Evolutionary conservation across 1,284 basidiomycete genomes (phyloP).

Genomic region (Gastroboletus turbinatus): DNA sequence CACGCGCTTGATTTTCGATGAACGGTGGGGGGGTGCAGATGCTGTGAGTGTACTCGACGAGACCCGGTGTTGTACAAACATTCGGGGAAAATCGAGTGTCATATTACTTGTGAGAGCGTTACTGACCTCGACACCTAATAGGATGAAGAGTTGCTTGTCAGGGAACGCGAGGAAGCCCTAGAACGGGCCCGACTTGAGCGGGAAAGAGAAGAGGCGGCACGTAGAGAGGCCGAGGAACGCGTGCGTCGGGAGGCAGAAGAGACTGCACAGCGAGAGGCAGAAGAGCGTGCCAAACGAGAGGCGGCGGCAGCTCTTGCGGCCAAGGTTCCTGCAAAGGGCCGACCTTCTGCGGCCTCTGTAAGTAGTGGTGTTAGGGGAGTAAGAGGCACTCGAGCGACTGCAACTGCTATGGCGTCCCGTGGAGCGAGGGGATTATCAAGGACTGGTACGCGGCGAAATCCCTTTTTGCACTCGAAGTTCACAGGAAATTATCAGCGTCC

Average conservation of each 20-base stretch:
- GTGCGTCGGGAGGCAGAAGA: slow-evolving; percentile 48
- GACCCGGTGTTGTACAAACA: background rate
- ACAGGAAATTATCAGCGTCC: slow-evolving; percentile 16
- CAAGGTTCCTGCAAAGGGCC: slow-evolving; percentile 31
- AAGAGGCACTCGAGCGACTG: slow-evolving; percentile 50
- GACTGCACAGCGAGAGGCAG: slow-evolving; percentile 30
- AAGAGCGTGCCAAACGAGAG: slow-evolving; percentile 32
- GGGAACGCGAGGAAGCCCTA: slow-evolving; percentile 46
- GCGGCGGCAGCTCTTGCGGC: slow-evolving; percentile 20
- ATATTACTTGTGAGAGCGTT: background rate
- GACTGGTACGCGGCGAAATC: slow-evolving; percentile 17
- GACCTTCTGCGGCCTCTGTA: slow-evolving; percentile 33
- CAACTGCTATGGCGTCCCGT: slow-evolving; percentile 37
- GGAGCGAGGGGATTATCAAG: slow-evolving; percentile 30
- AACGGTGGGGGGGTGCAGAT: slow-evolving; percentile 70
- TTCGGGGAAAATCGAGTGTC: background rate
- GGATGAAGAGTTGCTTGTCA: slow-evolving; percentile 58
- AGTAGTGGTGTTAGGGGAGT: slow-evolving; percentile 54
- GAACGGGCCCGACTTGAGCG: slow-evolving; percentile 50
- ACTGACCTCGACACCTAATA: slow-evolving; percentile 29
- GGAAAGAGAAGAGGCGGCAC: slow-evolving; percentile 51
- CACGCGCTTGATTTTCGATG: slow-evolving; percentile 67
- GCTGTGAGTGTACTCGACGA: slow-evolving; percentile 44
- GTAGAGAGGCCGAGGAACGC: slow-evolving; percentile 46
- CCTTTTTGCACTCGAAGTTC: background rate